Percentiles rank a stretch among this genome's conserved stretches.
Conservation (phyloP, 805 yeast genomes). For the Cyberlindnera nakhonratchasimensis region DNA sequence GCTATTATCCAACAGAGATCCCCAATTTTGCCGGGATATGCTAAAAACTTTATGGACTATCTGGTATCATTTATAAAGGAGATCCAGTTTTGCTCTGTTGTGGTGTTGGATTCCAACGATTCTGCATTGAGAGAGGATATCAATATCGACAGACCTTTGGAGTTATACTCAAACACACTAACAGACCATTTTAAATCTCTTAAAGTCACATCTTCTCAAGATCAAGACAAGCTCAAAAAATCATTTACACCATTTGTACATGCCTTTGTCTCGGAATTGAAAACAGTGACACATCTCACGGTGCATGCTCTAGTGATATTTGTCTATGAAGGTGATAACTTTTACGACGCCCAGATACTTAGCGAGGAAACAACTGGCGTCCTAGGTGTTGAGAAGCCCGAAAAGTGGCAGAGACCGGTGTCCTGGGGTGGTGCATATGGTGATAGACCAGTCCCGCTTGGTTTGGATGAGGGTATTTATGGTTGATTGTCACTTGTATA, state of each 20-base stretch:
- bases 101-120: slow-evolving; percentile 71
- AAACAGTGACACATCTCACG: slow-evolving; percentile 11
- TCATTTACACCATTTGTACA: slow-evolving; percentile 17
- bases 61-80: slow-evolving; percentile 48
- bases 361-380: slow-evolving; percentile 30
- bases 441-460: slow-evolving; percentile 56
- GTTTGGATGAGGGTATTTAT: slow-evolving; percentile 76
- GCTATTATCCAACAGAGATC: slow-evolving; percentile 78
- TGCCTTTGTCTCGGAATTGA: slow-evolving; percentile 12
- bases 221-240: slow-evolving; percentile 6
- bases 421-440: slow-evolving; percentile 92
- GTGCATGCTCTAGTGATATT: slow-evolving; percentile 48
- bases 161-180: slow-evolving; percentile 18
- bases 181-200: slow-evolving; percentile 20
- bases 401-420: slow-evolving; percentile 50
- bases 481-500: too few relatives aligned
- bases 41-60: slow-evolving; percentile 46
- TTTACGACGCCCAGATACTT: slow-evolving; percentile 59
- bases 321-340: slow-evolving; percentile 91
- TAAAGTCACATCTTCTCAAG: slow-evolving; percentile 8
- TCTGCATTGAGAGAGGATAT: slow-evolving; percentile 42
- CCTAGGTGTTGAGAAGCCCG: slow-evolving; percentile 13
- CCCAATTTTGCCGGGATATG: slow-evolving; percentile 71
- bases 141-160: slow-evolving; percentile 16
- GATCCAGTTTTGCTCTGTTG: slow-evolving; percentile 40